Evolutionary conservation across 179 eudicot species (phyloP).

Genomic region (Corrigiola litoralis): DNA sequence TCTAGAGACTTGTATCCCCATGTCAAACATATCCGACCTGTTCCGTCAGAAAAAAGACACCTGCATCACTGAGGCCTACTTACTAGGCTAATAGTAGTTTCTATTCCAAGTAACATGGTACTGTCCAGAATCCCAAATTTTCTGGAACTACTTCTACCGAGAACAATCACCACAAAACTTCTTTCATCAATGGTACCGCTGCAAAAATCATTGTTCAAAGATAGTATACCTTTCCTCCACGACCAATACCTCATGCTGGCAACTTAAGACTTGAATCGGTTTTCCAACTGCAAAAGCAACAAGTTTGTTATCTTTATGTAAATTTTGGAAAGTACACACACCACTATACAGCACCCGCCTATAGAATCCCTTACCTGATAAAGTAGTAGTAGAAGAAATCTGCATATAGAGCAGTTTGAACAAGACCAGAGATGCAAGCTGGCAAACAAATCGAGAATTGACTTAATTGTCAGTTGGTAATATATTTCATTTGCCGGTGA

Average conservation of each 20-base stretch:
- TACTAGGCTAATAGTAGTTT: too few species aligned
- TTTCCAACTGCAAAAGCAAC: constrained; percentile 64
- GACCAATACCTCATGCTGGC: constrained; percentile 48
- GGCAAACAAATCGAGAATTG: constrained; percentile 12
- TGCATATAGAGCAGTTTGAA: constrained; percentile 86
- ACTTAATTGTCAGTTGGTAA: background rate
- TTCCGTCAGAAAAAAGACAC: background rate
- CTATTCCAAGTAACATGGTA: constrained; percentile 4
- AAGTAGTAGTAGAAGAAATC: constrained; percentile 95
- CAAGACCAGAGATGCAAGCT: constrained; percentile 78
- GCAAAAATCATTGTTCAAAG: background rate
- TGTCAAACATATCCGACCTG: background rate
- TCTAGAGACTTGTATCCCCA: background rate
- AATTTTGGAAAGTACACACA: background rate
- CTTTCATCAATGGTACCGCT: background rate
- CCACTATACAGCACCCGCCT: background rate
- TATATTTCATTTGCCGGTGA: background rate
- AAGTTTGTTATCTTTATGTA: background rate
- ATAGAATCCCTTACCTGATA: constrained; percentile 45
- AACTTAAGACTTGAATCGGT: constrained; percentile 59
- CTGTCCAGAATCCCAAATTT: background rate
- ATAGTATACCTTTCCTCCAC: background rate
- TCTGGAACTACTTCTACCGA: background rate
- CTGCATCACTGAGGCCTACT: background rate
- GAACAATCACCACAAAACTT: background rate